These are phyloP conservation scores for Mortierella sp. DNA, from an alignment of 371 early-diverging fungal species.

Conservation along the genomic window DNA sequence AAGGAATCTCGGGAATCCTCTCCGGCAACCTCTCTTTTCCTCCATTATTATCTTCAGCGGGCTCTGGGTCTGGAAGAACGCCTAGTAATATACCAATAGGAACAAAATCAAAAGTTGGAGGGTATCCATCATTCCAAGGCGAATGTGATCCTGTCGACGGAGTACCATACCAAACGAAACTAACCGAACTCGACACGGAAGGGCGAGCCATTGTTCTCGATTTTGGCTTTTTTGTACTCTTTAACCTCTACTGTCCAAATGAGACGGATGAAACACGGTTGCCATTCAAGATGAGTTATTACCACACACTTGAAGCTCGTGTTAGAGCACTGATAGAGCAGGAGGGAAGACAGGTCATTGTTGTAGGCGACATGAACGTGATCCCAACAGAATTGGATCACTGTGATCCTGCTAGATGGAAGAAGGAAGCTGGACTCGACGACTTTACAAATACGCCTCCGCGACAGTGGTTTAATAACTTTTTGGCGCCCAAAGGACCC, in stretches of 20 bases:
- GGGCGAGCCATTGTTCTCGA: constrained; percentile 87
- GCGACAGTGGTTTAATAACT: constrained; percentile 76
- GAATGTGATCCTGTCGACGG: neutral
- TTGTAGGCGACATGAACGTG: constrained; percentile 87
- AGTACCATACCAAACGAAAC: constrained; percentile 47
- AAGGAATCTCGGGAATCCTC: constrained; percentile 71
- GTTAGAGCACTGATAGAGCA: constrained; percentile 60
- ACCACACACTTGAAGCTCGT: constrained; percentile 62
- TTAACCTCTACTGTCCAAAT: constrained; percentile 88
- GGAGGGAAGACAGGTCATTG: constrained; percentile 71
- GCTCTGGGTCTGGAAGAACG: neutral
- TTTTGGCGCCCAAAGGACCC: constrained; percentile 66
- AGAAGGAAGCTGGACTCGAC: constrained; percentile 61
- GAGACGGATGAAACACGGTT: constrained; percentile 66
- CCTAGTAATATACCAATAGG: no score
- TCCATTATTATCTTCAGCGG: neutral
- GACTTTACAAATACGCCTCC: constrained; percentile 74
- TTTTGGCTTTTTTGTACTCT: constrained; percentile 78
- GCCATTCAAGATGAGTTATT: constrained; percentile 75
- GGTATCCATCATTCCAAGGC: constrained; percentile 20
- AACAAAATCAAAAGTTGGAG: constrained; percentile 14
- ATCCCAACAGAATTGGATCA: constrained; percentile 82
- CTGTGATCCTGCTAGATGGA: constrained; percentile 76
- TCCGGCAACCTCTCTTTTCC: constrained; percentile 21
- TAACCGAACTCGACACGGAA: constrained; percentile 73